These are phyloP conservation scores for Lolium perenne DNA, from an alignment of 176 grass and related monocot genomes.

Conservation along the genomic window DNA sequence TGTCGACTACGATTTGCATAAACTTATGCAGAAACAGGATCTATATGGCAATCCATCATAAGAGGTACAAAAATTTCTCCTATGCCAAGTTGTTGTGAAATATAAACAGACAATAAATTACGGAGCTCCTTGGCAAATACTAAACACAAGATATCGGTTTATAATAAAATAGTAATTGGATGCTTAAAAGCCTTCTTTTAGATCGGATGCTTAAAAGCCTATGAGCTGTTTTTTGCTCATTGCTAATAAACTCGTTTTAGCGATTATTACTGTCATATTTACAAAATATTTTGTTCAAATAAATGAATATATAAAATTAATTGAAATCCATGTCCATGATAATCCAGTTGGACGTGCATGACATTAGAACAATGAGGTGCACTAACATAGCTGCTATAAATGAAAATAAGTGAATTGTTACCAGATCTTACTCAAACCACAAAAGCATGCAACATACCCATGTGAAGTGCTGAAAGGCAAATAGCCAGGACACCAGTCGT, in stretches of 20 bases:
- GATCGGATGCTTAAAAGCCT: background rate
- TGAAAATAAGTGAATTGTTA: background rate
- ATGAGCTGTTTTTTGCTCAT: background rate
- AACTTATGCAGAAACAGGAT: background rate
- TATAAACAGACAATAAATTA: slow-evolving; percentile 10
- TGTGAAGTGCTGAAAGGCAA: background rate
- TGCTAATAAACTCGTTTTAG: slow-evolving; percentile 6
- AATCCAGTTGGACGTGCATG: background rate
- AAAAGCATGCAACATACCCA: background rate
- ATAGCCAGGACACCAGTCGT: background rate
- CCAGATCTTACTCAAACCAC: background rate
- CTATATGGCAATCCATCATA: background rate
- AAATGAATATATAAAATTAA: slow-evolving; percentile 32
- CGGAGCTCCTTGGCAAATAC: background rate
- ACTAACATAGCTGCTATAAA: background rate
- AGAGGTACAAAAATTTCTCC: background rate
- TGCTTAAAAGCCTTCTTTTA: background rate
- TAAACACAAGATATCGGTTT: slow-evolving; percentile 9
- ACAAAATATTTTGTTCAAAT: background rate
- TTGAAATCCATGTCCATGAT: background rate
- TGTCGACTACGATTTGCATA: background rate
- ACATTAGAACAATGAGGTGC: background rate
- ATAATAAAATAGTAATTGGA: slow-evolving; percentile 9
- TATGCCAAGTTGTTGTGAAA: background rate
- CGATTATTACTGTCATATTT: background rate